Evolutionary conservation across 2,329 filamentous ascomycete genomes (phyloP), one percentile per base, ranked within the genome.

Genomic region (Plectosphaerella cucumerina): DNA sequence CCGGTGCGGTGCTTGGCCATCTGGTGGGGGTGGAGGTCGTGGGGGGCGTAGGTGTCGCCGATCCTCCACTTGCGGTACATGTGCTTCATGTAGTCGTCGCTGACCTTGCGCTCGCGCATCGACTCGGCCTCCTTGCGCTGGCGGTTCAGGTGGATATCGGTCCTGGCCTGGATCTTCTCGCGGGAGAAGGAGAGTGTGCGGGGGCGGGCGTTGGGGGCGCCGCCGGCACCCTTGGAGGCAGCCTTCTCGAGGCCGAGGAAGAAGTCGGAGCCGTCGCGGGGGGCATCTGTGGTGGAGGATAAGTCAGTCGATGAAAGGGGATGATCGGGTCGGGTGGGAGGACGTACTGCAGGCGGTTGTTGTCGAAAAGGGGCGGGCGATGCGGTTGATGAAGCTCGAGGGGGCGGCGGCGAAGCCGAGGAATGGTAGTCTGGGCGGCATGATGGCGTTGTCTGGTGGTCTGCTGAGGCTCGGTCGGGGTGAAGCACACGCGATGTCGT

Each of bases 21-120:
- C 79, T 97, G 92, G 34, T 75, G 72, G 21, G 84, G 78, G 50
- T 83, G 87, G 65, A 99, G 69, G 70, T 99, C 94, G 65, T 92
- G 89, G 33, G 94, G 94, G 53, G 91, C 81, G 71, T 97, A 97
- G 48, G 97, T 79, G 65, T 97, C 92, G 59, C 94, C 94, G 1
- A 74, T 62, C 60, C 77, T 76, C 86, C 88, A 97, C 39, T 79
- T 77, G 45, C 92, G 85, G 34, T 81, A 78, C 69, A 86, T 78
- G 68, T 89, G 84, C 55, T 70, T 74, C 60, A 83, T 70, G 66
- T 83, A 82, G 56, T 83, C 81, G 43, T 72, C 70, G 48, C 69
- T 70, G 44, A 68, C 59, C 61, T 71, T 70, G 56, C 66, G 64
- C 57, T 69, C 65, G 57, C 63, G 63, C 50, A 74, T 58, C 50